phyloP scores from a whole-genome alignment of 768 basidiomycete species.

The Daedaleopsis nitida region DNA sequence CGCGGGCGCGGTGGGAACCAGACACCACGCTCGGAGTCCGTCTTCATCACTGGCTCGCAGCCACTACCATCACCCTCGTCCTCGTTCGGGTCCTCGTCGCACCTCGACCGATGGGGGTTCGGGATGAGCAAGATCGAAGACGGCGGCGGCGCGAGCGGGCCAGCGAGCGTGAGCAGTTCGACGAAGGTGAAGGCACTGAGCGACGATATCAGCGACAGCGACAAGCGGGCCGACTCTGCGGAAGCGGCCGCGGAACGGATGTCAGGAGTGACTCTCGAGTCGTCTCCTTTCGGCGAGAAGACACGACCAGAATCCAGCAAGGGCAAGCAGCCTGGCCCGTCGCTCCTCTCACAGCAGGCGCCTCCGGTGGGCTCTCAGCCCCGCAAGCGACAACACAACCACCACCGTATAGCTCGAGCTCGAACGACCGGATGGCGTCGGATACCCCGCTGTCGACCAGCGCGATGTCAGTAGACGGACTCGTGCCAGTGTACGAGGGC shows the following conservation, averaged over 20 bases:
- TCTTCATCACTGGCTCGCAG: slow-evolving; percentile 91
- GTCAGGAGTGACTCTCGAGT: slow-evolving; percentile 47
- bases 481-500: slow-evolving; percentile 35
- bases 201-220: slow-evolving; percentile 23
- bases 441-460: slow-evolving; percentile 21
- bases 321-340: slow-evolving; percentile 52
- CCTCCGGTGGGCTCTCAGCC: slow-evolving; percentile 30
- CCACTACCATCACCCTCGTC: slow-evolving; percentile 88
- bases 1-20: slow-evolving; percentile 96
- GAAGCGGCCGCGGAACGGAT: slow-evolving; percentile 53
- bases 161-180: slow-evolving; percentile 33
- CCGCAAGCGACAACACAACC: slow-evolving; percentile 20
- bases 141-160: slow-evolving; percentile 34
- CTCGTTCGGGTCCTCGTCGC: slow-evolving; percentile 66
- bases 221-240: slow-evolving; percentile 38
- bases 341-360: slow-evolving; percentile 73
- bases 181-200: slow-evolving; percentile 29
- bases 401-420: slow-evolving; percentile 27
- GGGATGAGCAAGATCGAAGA: slow-evolving; percentile 89
- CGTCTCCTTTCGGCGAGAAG: slow-evolving; percentile 42
- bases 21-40: slow-evolving; percentile 81
- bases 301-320: slow-evolving; percentile 37
- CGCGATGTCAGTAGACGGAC: slow-evolving; percentile 34
- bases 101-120: slow-evolving; percentile 85
- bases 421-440: slow-evolving; percentile 22